A percentile compares a stretch with the other conserved stretches of the same genome.
These are phyloP conservation scores for Vachellia pachyceras DNA, from an alignment of 306 rosid species.

Conservation along the genomic window DNA sequence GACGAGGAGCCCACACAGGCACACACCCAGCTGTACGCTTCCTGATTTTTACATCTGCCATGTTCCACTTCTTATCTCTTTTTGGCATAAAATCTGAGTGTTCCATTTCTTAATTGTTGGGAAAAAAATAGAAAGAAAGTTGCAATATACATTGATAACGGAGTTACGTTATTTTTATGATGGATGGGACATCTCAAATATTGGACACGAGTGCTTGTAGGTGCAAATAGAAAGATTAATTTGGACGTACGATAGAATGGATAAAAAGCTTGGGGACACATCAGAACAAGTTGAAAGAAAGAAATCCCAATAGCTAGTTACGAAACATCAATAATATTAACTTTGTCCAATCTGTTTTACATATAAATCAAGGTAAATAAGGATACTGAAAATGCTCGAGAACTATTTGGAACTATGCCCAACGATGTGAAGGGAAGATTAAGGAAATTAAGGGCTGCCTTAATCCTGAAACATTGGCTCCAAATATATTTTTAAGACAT, in stretches of 20 bases:
- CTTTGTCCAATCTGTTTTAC: too few relatives aligned
- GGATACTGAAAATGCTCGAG: not conserved
- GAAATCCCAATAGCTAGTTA: not conserved
- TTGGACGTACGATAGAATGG: not conserved
- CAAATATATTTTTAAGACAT: not conserved
- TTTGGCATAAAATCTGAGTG: not conserved
- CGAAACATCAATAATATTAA: not conserved
- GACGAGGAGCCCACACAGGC: too few relatives aligned
- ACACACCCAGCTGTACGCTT: too few relatives aligned
- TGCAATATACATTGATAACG: not conserved
- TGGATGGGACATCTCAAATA: not conserved
- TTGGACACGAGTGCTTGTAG: not conserved
- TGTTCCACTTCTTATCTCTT: not conserved
- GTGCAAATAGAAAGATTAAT: not conserved
- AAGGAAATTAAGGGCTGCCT: not conserved
- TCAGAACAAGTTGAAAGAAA: not conserved
- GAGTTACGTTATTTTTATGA: not conserved
- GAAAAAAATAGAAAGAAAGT: too few relatives aligned
- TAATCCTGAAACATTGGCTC: not conserved
- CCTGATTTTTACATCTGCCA: not conserved
- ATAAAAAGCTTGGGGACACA: too few relatives aligned
- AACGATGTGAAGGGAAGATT: not conserved
- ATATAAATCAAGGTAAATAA: not conserved
- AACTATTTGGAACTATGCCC: not conserved
- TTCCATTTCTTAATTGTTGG: not conserved